These are phyloP conservation scores for Chrysoporthe puriensis DNA, from an alignment of 2,329 filamentous ascomycete species.

Conservation along the genomic window DNA sequence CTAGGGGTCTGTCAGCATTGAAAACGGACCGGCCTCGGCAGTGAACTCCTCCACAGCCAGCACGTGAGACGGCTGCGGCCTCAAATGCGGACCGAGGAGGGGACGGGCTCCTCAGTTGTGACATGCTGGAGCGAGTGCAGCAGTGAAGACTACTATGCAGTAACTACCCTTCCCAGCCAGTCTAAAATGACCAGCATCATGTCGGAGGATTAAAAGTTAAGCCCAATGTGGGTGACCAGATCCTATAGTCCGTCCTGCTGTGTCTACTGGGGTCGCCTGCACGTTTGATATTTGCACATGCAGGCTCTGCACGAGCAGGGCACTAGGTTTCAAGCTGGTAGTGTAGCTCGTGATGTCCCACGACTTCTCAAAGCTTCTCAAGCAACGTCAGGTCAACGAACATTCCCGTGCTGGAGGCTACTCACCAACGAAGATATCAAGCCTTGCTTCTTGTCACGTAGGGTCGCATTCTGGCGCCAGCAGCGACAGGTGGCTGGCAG, in stretches of 20 bases:
- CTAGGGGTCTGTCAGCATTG: constrained; percentile 16
- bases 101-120: not conserved
- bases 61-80: constrained; percentile 8
- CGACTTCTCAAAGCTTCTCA: not conserved
- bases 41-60: not conserved
- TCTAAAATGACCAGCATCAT: constrained; percentile 22
- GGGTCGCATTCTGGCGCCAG: not conserved
- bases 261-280: not conserved
- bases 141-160: not conserved
- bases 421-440: not conserved
- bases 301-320: constrained; percentile 1
- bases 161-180: constrained; percentile 14
- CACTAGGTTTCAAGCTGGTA: constrained; percentile 4
- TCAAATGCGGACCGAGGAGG: not conserved
- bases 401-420: not conserved
- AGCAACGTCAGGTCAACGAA: not conserved
- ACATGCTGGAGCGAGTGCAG: not conserved
- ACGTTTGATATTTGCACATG: constrained; percentile 2
- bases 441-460: constrained; percentile 1
- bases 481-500: not conserved
- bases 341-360: constrained; percentile 3
- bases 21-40: constrained; percentile 1
- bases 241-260: constrained; percentile 20
- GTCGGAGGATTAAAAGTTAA: constrained; percentile 27
- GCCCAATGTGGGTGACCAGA: constrained; percentile 19